phyloP scores from a whole-genome alignment of 2,329 filamentous ascomycete genomes.

The Nannizziopsis barbatae region DNA sequence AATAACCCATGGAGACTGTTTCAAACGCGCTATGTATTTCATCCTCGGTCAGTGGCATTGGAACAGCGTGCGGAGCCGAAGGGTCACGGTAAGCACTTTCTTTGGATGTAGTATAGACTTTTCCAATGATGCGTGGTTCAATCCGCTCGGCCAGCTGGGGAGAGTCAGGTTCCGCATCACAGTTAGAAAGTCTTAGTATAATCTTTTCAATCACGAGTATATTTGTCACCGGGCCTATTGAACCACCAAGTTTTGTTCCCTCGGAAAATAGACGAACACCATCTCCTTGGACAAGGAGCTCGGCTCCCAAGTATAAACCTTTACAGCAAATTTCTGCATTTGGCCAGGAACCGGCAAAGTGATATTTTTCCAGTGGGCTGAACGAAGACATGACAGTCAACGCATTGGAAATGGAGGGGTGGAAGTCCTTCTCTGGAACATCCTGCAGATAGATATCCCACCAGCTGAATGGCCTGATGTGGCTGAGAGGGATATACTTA shows the following conservation, averaged over 20 bases:
- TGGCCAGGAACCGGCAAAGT: conserved; percentile 46
- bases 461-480: conserved; percentile 45
- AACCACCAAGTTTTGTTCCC: conserved; percentile 17
- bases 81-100: conserved; percentile 20
- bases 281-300: conserved; percentile 46
- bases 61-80: conserved; percentile 10
- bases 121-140: conserved; percentile 40
- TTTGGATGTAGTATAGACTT: conserved; percentile 35
- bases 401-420: conserved; percentile 46
- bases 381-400: conserved; percentile 44
- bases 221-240: conserved; percentile 33
- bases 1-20: conserved; percentile 34
- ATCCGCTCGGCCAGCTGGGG: conserved; percentile 38
- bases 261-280: conserved; percentile 41
- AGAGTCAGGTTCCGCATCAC: conserved; percentile 40
- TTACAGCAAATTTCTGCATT: conserved; percentile 42
- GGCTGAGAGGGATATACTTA: conserved; percentile 44
- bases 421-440: conserved; percentile 34
- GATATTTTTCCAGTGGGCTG: conserved; percentile 42
- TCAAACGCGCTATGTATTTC: conserved; percentile 29
- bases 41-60: conserved; percentile 22
- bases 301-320: conserved; percentile 47
- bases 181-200: conserved; percentile 38
- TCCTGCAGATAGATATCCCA: conserved; percentile 42
- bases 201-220: conserved; percentile 46